Base-by-base conservation (phyloP, 2,329 filamentous ascomycete species). In the Plectosphaerella cucumerina region DNA sequence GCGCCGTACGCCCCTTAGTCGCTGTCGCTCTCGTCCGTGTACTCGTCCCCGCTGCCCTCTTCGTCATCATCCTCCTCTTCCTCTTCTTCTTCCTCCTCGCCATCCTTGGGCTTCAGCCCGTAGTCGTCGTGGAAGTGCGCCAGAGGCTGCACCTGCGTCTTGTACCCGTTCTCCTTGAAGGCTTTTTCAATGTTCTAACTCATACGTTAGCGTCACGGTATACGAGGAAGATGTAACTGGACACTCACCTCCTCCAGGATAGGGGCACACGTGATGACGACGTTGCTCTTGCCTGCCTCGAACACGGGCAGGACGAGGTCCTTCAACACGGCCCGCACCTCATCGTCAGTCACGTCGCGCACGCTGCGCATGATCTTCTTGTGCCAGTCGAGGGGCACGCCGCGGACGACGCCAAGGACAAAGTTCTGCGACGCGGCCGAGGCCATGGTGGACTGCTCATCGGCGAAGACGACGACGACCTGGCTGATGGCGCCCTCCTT, bases 401-500 rank as follows among this genome's bases (percentile, higher is more conserved):
- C 86, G 14, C 87, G 81, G 46, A 97, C 80, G 6, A 96, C 92
- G 51, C 89, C 83, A 53, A 87, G 83, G 11, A 92, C 78, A 67
- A 95, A 99, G 63, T 90, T 93, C 59, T 88, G 84, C 62, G 86
- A 81, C 1, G 92, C 94, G 1, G 94, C 92, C 42, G 80, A 82
- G 6, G 86, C 81, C 78, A 96, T 89, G 1, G 89, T 97, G 2
- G 87, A 80, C 68, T 97, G 90, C 63, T 95, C 89, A 59, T 96
- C 90, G 2, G 92, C 94, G 63, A 95, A 88, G 47, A 77, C 79
- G 54, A 92, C 85, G 33, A 99, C 90, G 52, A 99, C 91, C 59
- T 86, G 87, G 63, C 88, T 94, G 53, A 99, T 89, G 5, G 93
- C 91, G 6, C 90, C 92, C 68, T 97, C 90, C 10, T 97, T 82